These are phyloP conservation scores for Hymenotorrendiella dingleyae DNA, from an alignment of 2,329 filamentous ascomycete species.

Conservation along the genomic window DNA sequence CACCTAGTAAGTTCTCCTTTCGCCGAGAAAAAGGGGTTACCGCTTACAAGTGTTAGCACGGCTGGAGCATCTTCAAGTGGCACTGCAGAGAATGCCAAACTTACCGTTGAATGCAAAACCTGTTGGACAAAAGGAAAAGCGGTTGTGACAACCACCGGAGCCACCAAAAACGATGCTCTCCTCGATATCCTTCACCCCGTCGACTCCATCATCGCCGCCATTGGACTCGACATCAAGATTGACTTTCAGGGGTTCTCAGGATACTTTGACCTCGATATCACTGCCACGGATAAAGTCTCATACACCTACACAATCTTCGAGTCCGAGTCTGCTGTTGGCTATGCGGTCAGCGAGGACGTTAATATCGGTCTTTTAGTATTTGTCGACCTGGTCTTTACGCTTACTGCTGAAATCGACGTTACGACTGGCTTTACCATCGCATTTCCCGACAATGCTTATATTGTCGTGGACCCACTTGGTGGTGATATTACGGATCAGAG, in stretches of 20 bases:
- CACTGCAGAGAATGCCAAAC: background rate
- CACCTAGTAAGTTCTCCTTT: background rate
- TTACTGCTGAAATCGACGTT: constrained; percentile 17
- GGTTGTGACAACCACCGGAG: background rate
- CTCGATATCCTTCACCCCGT: background rate
- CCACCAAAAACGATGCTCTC: background rate
- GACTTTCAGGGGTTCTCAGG: background rate
- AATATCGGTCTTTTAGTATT: constrained; percentile 18
- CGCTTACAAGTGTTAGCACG: background rate
- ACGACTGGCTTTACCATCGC: constrained; percentile 21
- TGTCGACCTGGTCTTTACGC: constrained; percentile 21
- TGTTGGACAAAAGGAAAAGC: background rate
- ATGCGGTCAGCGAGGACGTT: constrained; percentile 17
- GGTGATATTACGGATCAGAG: constrained; percentile 17
- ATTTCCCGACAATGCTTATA: constrained; percentile 19
- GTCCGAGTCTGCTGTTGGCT: constrained; percentile 3
- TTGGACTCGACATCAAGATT: background rate
- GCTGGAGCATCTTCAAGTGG: background rate
- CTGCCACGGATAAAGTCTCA: background rate
- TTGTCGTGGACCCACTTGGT: constrained; percentile 21
- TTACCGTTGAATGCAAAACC: background rate
- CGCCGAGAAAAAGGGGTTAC: background rate
- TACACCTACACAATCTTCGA: background rate
- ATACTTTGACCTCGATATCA: constrained; percentile 1
- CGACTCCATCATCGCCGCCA: background rate